Base-by-base conservation (phyloP, 768 basidiomycete species). In the Goffeauzyma gilvescens region DNA sequence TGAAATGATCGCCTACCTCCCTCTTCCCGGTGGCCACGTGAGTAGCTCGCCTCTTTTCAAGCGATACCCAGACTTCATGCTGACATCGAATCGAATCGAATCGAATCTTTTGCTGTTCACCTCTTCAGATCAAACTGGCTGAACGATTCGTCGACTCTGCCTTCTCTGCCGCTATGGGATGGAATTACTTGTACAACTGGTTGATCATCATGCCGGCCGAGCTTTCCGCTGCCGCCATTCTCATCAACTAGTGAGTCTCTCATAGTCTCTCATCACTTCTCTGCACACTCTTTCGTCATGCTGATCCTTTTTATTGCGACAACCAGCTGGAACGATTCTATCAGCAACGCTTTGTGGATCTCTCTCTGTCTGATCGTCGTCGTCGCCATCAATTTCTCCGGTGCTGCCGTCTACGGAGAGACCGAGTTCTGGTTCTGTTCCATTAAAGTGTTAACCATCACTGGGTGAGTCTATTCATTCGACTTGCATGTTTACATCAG, bases 381-480 rank as follows among this genome's bases (percentile, higher is more conserved):
- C 31, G 59, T 89, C 32, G 66, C 65, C 22, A 86, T 65, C 54
- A 62, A 64, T 53, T 39, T 60, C n/a, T 44, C 46, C 32, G 53
- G 55, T 25, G 49, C 52, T 13, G 52, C 63, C 40, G 61, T 58
- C 24, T 67, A 61, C 50, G 64, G 62, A 26, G 63, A 63, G 62
- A 75, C 75, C 6, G 85, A 87, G 62, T 89, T 89, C 56, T 69
- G 76, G 46, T 87, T 87, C 58, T 82, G 82, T 70, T 83, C 81
- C 6, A 83, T 90, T 67, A 89, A 89, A 63, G 80, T 90, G n/a
- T 63, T 89, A 48, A 56, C 62, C 45, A 58, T 66, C 43, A 45
- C 55, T 35, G n/a, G n/a, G n/a, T n/a, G n/a, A n/a, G n/a, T n/a
- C n/a, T n/a, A n/a, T n/a, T n/a, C n/a, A n/a, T n/a, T n/a, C n/a